Evolutionary conservation across 192 early-diverging fungal genomes (phyloP).

Genomic region (Coemansia sp.): DNA sequence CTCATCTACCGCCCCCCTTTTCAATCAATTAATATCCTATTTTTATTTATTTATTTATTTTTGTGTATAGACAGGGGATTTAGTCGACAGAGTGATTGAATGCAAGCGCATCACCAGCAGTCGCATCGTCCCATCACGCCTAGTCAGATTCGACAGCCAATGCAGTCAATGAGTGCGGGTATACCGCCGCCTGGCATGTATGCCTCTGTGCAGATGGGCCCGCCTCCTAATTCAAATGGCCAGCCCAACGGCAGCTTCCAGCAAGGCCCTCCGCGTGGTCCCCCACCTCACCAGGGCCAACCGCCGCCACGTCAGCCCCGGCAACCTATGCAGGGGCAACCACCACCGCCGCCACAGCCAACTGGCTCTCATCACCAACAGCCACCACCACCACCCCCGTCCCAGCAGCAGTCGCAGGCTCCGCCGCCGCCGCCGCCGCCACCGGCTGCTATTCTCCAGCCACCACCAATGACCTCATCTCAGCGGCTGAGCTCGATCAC

Average conservation of each 20-base stretch:
- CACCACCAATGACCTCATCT: slow-evolving; percentile 29
- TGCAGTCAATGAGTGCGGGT: slow-evolving; percentile 35
- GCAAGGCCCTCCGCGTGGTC: slow-evolving; percentile 19
- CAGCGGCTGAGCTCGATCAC: slow-evolving; percentile 50
- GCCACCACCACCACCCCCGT: slow-evolving; percentile 11
- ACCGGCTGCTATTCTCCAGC: slow-evolving; percentile 19
- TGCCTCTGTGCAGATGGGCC: slow-evolving; percentile 32
- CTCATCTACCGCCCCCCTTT: not conserved
- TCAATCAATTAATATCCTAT: not conserved
- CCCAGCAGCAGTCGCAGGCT: slow-evolving; percentile 19
- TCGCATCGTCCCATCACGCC: slow-evolving; percentile 43
- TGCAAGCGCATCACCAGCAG: slow-evolving; percentile 53
- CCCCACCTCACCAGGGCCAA: slow-evolving; percentile 27
- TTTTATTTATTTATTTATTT: not conserved
- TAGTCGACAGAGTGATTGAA: slow-evolving; percentile 5
- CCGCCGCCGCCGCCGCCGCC: slow-evolving; percentile 15
- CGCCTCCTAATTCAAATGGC: slow-evolving; percentile 15
- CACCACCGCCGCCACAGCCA: slow-evolving; percentile 4
- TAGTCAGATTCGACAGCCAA: slow-evolving; percentile 35
- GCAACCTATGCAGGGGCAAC: slow-evolving; percentile 24
- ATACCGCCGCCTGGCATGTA: slow-evolving; percentile 51
- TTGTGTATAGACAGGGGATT: not conserved
- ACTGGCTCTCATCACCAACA: slow-evolving; percentile 23
- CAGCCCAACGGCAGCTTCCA: slow-evolving; percentile 43
- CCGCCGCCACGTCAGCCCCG: slow-evolving; percentile 26